Evolutionary conservation across 2,329 filamentous ascomycete genomes (phyloP).

Genomic region (Verticillium zaregamsianum): DNA sequence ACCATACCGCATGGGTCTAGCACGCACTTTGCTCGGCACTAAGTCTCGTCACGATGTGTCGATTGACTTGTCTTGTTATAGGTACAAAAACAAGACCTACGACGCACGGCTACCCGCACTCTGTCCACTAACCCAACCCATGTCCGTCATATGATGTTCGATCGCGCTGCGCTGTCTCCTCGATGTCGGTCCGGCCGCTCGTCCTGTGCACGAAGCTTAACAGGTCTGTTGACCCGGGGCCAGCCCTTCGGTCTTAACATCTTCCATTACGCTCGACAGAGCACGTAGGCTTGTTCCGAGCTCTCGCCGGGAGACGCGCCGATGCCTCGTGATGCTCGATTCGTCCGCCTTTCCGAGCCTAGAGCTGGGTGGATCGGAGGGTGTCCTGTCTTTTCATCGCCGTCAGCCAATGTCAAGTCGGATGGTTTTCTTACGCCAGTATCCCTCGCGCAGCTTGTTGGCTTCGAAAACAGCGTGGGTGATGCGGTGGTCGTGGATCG

Average conservation of each 20-base stretch:
- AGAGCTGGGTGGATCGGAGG: not conserved
- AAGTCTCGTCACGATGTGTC: too few relatives aligned
- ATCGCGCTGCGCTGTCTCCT: too few relatives aligned
- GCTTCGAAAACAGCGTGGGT: not conserved
- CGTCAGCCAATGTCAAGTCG: constrained; percentile 1
- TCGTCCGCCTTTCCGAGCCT: not conserved
- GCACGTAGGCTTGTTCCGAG: not conserved
- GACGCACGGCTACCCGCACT: too few relatives aligned
- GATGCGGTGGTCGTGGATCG: not conserved
- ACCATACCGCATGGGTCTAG: not conserved
- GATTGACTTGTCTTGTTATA: too few relatives aligned
- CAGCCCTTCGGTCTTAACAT: not conserved
- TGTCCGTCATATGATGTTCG: too few relatives aligned
- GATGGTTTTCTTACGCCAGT: not conserved
- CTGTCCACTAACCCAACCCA: too few relatives aligned
- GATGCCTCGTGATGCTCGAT: not conserved
- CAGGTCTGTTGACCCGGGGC: too few relatives aligned
- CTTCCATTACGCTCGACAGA: not conserved
- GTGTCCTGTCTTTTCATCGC: constrained; percentile 1
- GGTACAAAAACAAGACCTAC: too few relatives aligned
- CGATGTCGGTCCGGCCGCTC: not conserved
- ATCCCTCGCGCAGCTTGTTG: not conserved
- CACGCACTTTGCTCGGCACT: too few relatives aligned
- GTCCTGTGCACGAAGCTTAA: not conserved
- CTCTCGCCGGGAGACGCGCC: constrained; percentile 1